A percentile compares a stretch with the other conserved stretches of the same genome.
phyloP scores from a whole-genome alignment of 2,329 filamentous ascomycete genomes.

The Echinosphaeria canescens region DNA sequence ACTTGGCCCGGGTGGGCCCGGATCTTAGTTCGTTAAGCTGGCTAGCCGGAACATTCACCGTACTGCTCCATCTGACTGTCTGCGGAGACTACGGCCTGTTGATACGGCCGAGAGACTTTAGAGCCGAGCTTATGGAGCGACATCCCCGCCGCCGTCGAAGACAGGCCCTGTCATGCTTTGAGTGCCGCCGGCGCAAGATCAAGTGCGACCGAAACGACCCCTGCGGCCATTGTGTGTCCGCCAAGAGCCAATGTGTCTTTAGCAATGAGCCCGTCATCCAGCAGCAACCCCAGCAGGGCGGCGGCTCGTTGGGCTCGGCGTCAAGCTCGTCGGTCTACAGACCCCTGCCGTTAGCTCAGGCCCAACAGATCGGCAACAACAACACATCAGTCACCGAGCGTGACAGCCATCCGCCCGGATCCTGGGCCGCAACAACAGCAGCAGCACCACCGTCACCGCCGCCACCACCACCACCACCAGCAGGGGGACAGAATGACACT shows the following conservation, averaged over 20 bases:
- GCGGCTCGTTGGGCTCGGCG: conserved; percentile 1
- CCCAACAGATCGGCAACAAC: background rate
- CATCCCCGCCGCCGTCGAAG: conserved; percentile 9
- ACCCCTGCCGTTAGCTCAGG: conserved; percentile 2
- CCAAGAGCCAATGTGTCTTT: conserved; percentile 11
- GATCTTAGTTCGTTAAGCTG: too few species aligned
- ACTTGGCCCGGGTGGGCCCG: too few species aligned
- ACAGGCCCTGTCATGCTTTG: conserved; percentile 16
- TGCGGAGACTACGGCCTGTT: too few species aligned
- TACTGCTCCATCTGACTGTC: too few species aligned
- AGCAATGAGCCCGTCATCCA: conserved; percentile 4
- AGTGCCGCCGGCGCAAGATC: conserved; percentile 21
- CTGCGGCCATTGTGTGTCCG: conserved; percentile 14
- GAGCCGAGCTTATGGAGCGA: too few species aligned
- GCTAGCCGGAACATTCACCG: too few species aligned
- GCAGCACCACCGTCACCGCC: background rate
- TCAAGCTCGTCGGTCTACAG: conserved; percentile 2
- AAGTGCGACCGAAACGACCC: conserved; percentile 19
- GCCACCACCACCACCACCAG: background rate
- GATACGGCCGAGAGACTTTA: too few species aligned
- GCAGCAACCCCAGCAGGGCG: background rate
- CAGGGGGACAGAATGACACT: conserved; percentile 1
- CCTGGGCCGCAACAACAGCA: too few species aligned
- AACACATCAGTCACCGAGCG: background rate
- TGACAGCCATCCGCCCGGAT: background rate